These are phyloP conservation scores for Coprinopsis sp. DNA, from an alignment of 768 basidiomycete species.

Conservation along the genomic window DNA sequence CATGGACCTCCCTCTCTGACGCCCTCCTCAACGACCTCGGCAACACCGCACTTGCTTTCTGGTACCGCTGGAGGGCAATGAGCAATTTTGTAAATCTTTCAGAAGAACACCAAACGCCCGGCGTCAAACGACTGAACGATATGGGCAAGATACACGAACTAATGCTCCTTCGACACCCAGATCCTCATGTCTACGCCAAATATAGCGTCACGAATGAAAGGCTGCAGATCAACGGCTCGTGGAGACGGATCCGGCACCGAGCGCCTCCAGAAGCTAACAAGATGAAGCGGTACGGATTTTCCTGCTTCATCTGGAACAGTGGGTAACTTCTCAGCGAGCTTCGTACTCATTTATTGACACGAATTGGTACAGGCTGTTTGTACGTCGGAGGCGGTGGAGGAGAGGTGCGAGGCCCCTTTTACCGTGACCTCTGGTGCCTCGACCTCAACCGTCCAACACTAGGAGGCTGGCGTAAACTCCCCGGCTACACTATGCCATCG, in stretches of 20 bases:
- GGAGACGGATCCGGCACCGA: constrained; percentile 26
- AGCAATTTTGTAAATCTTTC: constrained; percentile 13
- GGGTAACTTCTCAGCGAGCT: not conserved
- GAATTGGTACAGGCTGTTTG: constrained; percentile 18
- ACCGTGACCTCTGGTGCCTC: constrained; percentile 24
- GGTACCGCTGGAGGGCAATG: constrained; percentile 21
- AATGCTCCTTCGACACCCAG: constrained; percentile 24
- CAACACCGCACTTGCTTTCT: constrained; percentile 28
- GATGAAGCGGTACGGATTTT: constrained; percentile 17
- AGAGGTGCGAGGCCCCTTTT: constrained; percentile 20
- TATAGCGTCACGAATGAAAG: constrained; percentile 12
- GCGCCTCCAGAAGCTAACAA: constrained; percentile 7
- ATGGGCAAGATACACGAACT: constrained; percentile 3
- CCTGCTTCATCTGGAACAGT: constrained; percentile 28
- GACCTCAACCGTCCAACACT: constrained; percentile 20
- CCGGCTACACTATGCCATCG: constrained; percentile 20
- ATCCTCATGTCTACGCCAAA: constrained; percentile 17
- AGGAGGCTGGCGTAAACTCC: constrained; percentile 21
- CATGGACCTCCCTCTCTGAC: constrained; percentile 19
- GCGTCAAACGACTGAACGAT: constrained; percentile 5
- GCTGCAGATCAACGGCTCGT: constrained; percentile 32
- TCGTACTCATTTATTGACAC: not conserved
- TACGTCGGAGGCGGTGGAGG: constrained; percentile 27
- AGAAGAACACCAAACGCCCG: constrained; percentile 11
- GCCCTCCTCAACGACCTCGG: constrained; percentile 25